Percentiles rank a stretch among this genome's conserved stretches.
Conservation (phyloP, 176 grass and related monocot species). For the Bolboschoenus planiculmis region DNA sequence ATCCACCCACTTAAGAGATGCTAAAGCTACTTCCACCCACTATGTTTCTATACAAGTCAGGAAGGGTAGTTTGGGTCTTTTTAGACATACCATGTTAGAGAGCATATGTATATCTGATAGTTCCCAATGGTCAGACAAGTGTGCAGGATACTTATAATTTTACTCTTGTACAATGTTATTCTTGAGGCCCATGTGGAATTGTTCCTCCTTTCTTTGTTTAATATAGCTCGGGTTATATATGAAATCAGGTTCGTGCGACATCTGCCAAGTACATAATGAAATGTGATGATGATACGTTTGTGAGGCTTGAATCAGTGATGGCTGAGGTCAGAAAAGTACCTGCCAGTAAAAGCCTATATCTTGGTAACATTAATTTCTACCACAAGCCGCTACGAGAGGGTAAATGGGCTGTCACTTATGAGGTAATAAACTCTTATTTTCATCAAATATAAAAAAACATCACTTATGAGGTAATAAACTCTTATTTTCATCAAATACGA, state of each 20-base stretch:
- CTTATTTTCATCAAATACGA: background rate
- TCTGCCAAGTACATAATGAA: constrained; percentile 97
- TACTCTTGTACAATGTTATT: no score
- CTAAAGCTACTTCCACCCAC: background rate
- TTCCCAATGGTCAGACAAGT: background rate
- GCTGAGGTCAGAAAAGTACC: constrained; percentile 58
- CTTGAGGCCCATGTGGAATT: background rate
- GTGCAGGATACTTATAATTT: no score
- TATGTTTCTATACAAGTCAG: background rate
- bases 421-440: constrained; percentile 43
- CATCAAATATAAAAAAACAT: constrained; percentile 25
- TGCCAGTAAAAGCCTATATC: constrained; percentile 53
- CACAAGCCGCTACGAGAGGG: constrained; percentile 87
- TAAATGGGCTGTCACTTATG: constrained; percentile 96
- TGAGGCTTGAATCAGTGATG: constrained; percentile 78
- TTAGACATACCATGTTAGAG: background rate
- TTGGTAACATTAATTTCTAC: constrained; percentile 93
- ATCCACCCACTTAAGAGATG: background rate
- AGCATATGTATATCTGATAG: background rate
- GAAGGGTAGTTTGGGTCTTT: background rate
- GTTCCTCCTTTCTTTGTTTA: background rate
- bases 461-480: constrained; percentile 70
- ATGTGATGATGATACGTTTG: constrained; percentile 93
- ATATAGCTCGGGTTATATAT: background rate
- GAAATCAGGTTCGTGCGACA: constrained; percentile 46